phyloP scores from a whole-genome alignment of 768 basidiomycete genomes.

The Collybiopsis luxurians region DNA sequence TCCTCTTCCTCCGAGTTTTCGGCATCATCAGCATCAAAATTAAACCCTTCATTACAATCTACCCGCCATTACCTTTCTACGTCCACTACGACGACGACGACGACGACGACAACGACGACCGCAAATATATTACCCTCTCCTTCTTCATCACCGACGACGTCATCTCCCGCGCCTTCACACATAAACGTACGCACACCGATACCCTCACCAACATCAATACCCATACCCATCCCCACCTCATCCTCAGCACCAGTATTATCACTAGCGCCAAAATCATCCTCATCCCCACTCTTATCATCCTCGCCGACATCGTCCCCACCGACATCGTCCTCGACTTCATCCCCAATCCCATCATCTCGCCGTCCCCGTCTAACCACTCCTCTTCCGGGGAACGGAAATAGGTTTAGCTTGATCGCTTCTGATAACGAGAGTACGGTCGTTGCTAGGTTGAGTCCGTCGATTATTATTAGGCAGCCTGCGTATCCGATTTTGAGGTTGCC shows the following conservation, averaged over 20 bases:
- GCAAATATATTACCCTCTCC: neutral
- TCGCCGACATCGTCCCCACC: neutral
- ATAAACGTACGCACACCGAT: too few species aligned
- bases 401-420: neutral
- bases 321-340: neutral
- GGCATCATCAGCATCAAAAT: too few species aligned
- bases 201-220: neutral
- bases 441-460: conserved; percentile 36
- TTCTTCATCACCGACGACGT: too few species aligned
- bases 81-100: neutral
- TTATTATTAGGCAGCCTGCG: conserved; percentile 38
- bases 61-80: too few species aligned
- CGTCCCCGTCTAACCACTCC: neutral
- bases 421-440: neutral
- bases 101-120: too few species aligned
- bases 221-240: too few species aligned
- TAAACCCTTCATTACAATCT: too few species aligned
- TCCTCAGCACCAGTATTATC: too few species aligned
- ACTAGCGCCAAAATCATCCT: too few species aligned
- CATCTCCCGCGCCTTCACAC: too few species aligned
- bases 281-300: too few species aligned
- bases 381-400: neutral
- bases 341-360: neutral
- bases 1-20: too few species aligned
- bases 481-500: conserved; percentile 53